Evolutionary conservation across 148 eudicot genomes (phyloP).

Genomic region (Linanthus parryae): DNA sequence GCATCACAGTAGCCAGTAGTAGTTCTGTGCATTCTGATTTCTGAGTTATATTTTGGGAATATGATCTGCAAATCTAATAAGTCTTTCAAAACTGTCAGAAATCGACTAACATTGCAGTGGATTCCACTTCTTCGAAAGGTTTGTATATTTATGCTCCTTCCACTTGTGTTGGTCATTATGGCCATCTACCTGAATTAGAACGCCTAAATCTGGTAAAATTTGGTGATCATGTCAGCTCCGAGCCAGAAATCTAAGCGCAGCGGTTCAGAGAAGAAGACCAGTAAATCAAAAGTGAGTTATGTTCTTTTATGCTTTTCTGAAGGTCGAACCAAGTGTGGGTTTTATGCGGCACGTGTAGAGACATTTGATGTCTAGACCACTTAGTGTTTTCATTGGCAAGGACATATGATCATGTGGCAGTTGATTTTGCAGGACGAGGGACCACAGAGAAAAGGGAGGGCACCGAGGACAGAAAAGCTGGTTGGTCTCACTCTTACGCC

Average conservation of each 20-base stretch:
- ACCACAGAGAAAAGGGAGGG: constrained; percentile 15
- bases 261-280: constrained; percentile 18
- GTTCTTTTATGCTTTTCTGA: too few species aligned
- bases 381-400: neutral
- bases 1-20: too few species aligned
- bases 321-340: too few species aligned
- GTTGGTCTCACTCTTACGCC: constrained; percentile 16
- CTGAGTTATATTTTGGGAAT: constrained; percentile 1
- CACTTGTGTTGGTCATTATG: too few species aligned
- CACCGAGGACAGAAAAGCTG: constrained; percentile 22
- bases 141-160: too few species aligned
- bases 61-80: constrained; percentile 2
- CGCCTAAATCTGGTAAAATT: constrained; percentile 14
- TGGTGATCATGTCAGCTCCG: constrained; percentile 25
- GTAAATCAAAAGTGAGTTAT: constrained; percentile 17
- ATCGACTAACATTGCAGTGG: constrained; percentile 14
- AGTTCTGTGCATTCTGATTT: too few species aligned
- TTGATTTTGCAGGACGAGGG: constrained; percentile 26
- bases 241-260: constrained; percentile 16
- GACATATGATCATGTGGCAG: constrained; percentile 9
- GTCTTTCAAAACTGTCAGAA: constrained; percentile 28
- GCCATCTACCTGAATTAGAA: too few species aligned
- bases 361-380: too few species aligned
- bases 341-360: too few species aligned
- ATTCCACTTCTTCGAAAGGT: constrained; percentile 28